A percentile compares a stretch with the other conserved stretches of the same genome.
Conservation (phyloP, 2,329 filamentous ascomycete species). For the Diaporthe sp. region DNA sequence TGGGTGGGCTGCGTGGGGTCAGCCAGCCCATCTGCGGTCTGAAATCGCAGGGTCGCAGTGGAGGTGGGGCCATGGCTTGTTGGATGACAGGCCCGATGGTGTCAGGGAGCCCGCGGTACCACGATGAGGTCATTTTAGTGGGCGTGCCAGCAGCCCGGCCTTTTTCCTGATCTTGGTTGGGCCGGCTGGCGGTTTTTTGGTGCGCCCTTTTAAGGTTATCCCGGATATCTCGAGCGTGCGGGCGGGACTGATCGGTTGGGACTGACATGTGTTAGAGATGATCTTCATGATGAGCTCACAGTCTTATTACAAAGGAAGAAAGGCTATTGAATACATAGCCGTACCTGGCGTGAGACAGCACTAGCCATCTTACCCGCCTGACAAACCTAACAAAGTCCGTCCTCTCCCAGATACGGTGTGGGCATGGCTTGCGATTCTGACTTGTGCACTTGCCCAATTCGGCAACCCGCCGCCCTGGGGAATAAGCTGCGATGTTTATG, state of each 20-base stretch:
- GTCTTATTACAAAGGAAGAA: background rate
- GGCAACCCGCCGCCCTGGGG: conserved; percentile 1
- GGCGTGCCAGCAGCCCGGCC: conserved; percentile 8
- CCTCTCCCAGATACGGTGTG: background rate
- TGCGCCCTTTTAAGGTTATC: background rate
- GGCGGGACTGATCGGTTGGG: conserved; percentile 7
- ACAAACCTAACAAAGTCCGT: background rate
- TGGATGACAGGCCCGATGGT: conserved; percentile 23
- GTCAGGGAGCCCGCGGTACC: conserved; percentile 6
- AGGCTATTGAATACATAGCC: background rate
- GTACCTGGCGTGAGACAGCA: background rate
- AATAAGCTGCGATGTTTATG: background rate
- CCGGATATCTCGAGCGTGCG: conserved; percentile 5
- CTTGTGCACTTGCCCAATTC: background rate
- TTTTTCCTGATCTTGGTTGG: conserved; percentile 12
- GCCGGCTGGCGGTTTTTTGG: background rate
- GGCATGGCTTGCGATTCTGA: background rate
- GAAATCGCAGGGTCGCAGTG: background rate
- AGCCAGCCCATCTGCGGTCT: conserved; percentile 1
- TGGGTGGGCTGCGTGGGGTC: conserved; percentile 6
- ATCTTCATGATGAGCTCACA: background rate
- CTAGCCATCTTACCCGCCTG: background rate
- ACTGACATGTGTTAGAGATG: conserved; percentile 14
- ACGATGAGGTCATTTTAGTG: conserved; percentile 27
- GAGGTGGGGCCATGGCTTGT: background rate